A percentile compares a stretch with the other conserved stretches of the same genome.
phyloP scores from a whole-genome alignment of 352 stramenopile genomes.

The Globisporangium canariense region DNA sequence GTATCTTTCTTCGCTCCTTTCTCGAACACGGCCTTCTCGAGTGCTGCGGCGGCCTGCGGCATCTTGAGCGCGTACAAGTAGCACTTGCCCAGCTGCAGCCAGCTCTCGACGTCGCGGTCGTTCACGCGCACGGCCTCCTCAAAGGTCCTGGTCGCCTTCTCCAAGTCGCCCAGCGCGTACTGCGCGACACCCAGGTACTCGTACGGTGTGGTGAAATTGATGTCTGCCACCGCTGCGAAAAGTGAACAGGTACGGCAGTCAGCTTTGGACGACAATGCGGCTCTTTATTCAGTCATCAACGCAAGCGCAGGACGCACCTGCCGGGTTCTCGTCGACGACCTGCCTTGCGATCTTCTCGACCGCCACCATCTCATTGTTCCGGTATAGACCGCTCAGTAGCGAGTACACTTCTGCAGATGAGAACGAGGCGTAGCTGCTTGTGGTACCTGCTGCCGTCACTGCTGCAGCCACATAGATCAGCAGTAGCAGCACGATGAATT shows the following conservation, averaged over 20 bases:
- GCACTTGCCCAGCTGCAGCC: constrained; percentile 68
- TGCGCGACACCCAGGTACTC: constrained; percentile 69
- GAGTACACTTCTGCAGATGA: constrained; percentile 28
- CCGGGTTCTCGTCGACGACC: constrained; percentile 39
- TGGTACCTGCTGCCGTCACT: not conserved
- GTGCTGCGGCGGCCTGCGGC: constrained; percentile 32
- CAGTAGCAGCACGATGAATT: not conserved
- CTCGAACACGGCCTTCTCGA: constrained; percentile 46
- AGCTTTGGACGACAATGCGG: not conserved
- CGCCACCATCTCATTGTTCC: constrained; percentile 39
- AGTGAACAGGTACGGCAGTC: not conserved
- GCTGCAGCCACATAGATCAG: not conserved
- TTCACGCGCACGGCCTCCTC: constrained; percentile 49
- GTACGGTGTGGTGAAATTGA: constrained; percentile 44
- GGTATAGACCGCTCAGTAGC: constrained; percentile 36
- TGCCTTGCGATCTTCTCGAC: constrained; percentile 35
- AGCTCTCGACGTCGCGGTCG: constrained; percentile 40
- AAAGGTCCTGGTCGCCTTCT: constrained; percentile 58
- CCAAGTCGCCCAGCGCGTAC: constrained; percentile 62
- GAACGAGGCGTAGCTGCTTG: constrained; percentile 1
- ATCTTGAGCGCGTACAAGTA: constrained; percentile 59
- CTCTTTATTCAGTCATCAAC: too few relatives aligned
- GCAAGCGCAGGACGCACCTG: constrained; percentile 19
- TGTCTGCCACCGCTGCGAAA: constrained; percentile 14
- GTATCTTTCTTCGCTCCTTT: constrained; percentile 32